Percentiles rank a stretch among this genome's conserved stretches.
phyloP scores from a whole-genome alignment of 495 filamentous ascomycete species.

The Penicillium coprophilum region DNA sequence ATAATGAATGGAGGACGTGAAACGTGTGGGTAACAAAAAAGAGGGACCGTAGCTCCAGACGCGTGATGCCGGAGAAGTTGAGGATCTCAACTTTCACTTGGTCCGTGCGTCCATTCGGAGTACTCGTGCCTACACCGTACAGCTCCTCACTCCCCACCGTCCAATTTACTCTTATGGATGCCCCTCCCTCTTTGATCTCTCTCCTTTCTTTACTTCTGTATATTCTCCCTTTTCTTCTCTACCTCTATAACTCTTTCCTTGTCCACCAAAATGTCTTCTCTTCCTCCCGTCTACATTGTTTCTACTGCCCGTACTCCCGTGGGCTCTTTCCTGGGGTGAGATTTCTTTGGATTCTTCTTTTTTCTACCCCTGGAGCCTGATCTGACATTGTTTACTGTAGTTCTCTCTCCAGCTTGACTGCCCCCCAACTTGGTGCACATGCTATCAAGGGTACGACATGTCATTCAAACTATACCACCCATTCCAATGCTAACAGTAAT shows the following conservation, averaged over 20 bases:
- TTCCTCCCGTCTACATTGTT: constrained; percentile 92
- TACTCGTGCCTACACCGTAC: constrained; percentile 38
- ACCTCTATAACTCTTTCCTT: neutral
- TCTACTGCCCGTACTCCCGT: constrained; percentile 87
- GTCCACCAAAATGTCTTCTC: constrained; percentile 43
- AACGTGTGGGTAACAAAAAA: constrained; percentile 10
- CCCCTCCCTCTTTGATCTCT: constrained; percentile 13
- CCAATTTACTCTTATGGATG: constrained; percentile 17
- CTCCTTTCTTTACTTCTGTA: neutral
- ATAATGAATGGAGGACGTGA: constrained; percentile 42
- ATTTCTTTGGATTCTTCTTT: constrained; percentile 10
- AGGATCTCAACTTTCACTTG: constrained; percentile 24
- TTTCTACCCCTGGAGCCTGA: constrained; percentile 14
- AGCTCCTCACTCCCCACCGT: constrained; percentile 29
- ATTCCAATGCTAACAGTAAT: constrained; percentile 18
- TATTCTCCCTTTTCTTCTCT: constrained; percentile 5
- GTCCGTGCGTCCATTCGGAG: constrained; percentile 29
- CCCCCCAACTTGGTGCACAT: constrained; percentile 83
- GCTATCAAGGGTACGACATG: constrained; percentile 76
- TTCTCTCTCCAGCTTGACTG: constrained; percentile 80
- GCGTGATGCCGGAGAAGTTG: constrained; percentile 26
- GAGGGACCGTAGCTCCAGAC: constrained; percentile 14
- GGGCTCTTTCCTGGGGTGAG: constrained; percentile 89
- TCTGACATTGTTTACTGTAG: constrained; percentile 41
- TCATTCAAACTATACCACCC: neutral